phyloP scores from a whole-genome alignment of 2,329 filamentous ascomycete genomes.

The Fusarium verticillioides region DNA sequence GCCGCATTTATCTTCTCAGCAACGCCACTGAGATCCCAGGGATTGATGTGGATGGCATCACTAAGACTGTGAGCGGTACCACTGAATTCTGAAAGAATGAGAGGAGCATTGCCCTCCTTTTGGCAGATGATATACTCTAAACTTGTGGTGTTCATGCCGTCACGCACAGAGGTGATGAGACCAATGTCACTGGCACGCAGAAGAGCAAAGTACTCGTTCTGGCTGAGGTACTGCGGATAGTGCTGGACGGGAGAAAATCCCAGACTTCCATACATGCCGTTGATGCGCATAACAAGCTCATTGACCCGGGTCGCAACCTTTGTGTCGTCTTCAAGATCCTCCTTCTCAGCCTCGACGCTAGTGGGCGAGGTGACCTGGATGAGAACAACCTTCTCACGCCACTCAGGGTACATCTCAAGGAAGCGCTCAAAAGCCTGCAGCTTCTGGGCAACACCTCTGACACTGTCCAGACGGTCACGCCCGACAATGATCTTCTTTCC shows the following conservation, averaged over 20 bases:
- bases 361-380: conserved; percentile 95
- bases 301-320: conserved; percentile 91
- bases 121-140: conserved; percentile 95
- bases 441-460: conserved; percentile 94
- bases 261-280: conserved; percentile 87
- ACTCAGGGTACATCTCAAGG: conserved; percentile 89
- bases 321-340: conserved; percentile 71
- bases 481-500: conserved; percentile 96
- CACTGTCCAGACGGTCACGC: conserved; percentile 91
- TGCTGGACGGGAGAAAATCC: conserved; percentile 93
- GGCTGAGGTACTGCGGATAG: conserved; percentile 90
- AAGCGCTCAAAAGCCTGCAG: conserved; percentile 94
- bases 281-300: conserved; percentile 90
- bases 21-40: conserved; percentile 89
- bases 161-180: conserved; percentile 92
- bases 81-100: conserved; percentile 97
- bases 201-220: conserved; percentile 94
- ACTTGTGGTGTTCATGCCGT: conserved; percentile 98
- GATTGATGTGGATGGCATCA: conserved; percentile 94
- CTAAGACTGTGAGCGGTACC: conserved; percentile 88
- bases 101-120: conserved; percentile 83
- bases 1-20: conserved; percentile 85
- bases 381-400: conserved; percentile 90
- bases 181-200: conserved; percentile 90
- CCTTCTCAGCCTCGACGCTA: conserved; percentile 80